Evolutionary conservation across 305 asterid species (phyloP).

Genomic region (Fraxinus dipetala): DNA sequence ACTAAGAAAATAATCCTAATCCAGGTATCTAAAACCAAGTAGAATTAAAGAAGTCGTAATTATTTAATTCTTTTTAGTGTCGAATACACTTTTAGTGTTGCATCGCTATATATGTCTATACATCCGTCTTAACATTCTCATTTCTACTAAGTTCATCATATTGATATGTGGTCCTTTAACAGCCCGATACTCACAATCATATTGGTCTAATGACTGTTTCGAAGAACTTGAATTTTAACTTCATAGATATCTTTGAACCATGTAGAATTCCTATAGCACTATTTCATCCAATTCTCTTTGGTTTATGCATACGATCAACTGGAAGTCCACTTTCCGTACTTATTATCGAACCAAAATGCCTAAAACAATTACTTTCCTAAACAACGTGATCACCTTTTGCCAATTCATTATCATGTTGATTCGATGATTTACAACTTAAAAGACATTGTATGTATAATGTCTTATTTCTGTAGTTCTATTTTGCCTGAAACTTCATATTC

Average conservation of each 20-base stretch:
- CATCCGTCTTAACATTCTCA: not conserved
- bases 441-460: not conserved
- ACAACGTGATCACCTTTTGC: not conserved
- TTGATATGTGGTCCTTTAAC: not conserved
- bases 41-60: not conserved
- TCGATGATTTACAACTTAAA: not conserved
- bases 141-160: not conserved
- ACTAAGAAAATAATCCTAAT: not conserved
- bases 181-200: not conserved
- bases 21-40: not conserved
- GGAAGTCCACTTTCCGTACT: not conserved
- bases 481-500: not conserved
- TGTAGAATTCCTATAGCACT: not conserved
- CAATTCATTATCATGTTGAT: not conserved
- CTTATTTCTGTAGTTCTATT: not conserved
- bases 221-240: not conserved
- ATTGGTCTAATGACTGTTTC: not conserved
- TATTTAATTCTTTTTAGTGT: not conserved
- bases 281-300: not conserved
- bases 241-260: not conserved
- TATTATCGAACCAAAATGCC: not conserved
- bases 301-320: not conserved
- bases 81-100: not conserved
- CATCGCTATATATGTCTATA: not conserved
- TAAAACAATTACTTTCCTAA: not conserved